phyloP scores from a whole-genome alignment of 345 rosid genomes.

The Gossypium bickii region DNA sequence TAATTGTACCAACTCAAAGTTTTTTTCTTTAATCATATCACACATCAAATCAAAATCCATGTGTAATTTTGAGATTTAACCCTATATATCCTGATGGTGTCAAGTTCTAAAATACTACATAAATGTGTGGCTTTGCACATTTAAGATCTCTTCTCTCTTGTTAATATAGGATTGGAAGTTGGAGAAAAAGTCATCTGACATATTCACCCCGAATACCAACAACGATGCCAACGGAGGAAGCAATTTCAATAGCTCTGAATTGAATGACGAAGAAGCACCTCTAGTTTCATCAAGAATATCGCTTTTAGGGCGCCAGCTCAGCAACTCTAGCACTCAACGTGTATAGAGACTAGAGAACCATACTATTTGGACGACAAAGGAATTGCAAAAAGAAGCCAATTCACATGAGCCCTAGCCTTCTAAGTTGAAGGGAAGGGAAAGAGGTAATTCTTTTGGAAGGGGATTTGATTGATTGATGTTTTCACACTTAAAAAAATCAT shows the following conservation, averaged over 20 bases:
- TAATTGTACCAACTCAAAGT: no score
- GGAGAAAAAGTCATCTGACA: constrained; percentile 78
- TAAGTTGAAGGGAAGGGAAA: constrained; percentile 2
- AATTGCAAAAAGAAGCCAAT: neutral
- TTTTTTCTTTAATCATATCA: no score
- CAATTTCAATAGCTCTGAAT: constrained; percentile 29
- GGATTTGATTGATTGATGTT: neutral
- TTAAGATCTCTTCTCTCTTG: neutral
- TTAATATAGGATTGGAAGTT: constrained; percentile 73
- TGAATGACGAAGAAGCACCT: constrained; percentile 81
- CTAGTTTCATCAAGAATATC: constrained; percentile 67
- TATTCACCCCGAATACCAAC: constrained; percentile 44
- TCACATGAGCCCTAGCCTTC: constrained; percentile 7
- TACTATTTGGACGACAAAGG: neutral
- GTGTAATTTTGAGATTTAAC: no score
- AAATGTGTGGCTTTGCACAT: neutral
- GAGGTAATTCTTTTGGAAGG: constrained; percentile 4
- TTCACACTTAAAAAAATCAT: constrained; percentile 8
- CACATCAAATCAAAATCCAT: no score
- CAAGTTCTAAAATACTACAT: neutral
- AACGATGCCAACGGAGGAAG: constrained; percentile 34
- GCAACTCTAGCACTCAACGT: constrained; percentile 23
- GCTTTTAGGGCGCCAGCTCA: constrained; percentile 41
- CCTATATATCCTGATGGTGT: neutral
- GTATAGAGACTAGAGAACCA: neutral